A percentile compares a stretch with the other conserved stretches of the same genome.
Evolutionary conservation across 140 eudicot genomes (phyloP).

Genomic region (Flaveria floridana): DNA sequence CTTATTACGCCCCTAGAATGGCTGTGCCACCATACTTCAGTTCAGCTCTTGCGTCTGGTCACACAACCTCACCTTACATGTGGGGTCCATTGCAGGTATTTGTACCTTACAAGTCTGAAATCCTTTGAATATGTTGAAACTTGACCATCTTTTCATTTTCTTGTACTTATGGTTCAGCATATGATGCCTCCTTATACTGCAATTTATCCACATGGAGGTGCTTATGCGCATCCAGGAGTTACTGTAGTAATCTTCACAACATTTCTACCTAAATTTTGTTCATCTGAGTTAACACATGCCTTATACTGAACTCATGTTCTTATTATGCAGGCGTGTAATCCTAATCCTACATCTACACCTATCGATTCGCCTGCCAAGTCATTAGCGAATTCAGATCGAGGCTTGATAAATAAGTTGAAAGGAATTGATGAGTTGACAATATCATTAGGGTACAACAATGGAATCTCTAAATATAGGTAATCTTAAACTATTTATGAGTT

Average conservation of each 20-base stretch:
- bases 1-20: conserved; percentile 83
- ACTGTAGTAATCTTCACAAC: conserved; percentile 52
- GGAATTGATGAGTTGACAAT: conserved; percentile 75
- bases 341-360: conserved; percentile 31
- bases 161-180: conserved; percentile 42
- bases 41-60: conserved; percentile 69
- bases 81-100: conserved; percentile 93
- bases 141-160: not conserved
- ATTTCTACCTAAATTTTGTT: not conserved
- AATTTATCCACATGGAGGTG: conserved; percentile 82
- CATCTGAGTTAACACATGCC: not conserved
- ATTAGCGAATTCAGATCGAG: conserved; percentile 51
- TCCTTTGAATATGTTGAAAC: not conserved
- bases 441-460: conserved; percentile 70
- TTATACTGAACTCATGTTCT: conserved; percentile 9
- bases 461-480: conserved; percentile 60
- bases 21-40: conserved; percentile 66
- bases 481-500: not conserved
- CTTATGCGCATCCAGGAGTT: conserved; percentile 79
- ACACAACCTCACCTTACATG: conserved; percentile 72
- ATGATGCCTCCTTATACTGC: conserved; percentile 82
- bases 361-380: conserved; percentile 71
- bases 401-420: conserved; percentile 68
- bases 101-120: not conserved
- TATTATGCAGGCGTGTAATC: conserved; percentile 54